Base-by-base conservation (phyloP, 352 stramenopile genomes). In the Globisporangium splendens region DNA sequence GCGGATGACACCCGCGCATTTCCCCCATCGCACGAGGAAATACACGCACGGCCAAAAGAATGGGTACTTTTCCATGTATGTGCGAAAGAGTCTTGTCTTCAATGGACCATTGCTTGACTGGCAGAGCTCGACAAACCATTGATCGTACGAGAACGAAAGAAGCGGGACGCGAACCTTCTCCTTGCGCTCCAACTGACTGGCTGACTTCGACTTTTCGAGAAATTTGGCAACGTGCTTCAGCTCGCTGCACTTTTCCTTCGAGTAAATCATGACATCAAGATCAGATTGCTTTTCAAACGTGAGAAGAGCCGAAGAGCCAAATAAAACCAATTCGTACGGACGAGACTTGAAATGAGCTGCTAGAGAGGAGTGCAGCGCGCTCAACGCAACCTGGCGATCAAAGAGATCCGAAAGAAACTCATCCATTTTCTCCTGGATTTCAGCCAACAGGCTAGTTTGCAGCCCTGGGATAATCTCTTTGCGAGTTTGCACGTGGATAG, bases 241-340 rank as follows among this genome's bases (percentile, higher is more conserved):
- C 28, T 61, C 65, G 3, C 68, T 66, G 41, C 55, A 33, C 42
- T 57, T 12, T 61, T 61, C 47, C 50, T 62, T 3, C 10, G 56
- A 50, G 7, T 52, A 33, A 10, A 68, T 42, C 63, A 91, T 78
- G 11, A 91, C 67, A 53, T 91, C 83, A 13, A 93, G 56, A 65
- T 93, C 83, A 0, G 83, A 93, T 47, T 90, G 72, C 17, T 83
- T 73, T 51, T 93, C 83, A 63, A 91, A 91, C 5, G 79, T 90
- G 7, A 93, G 62, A 35, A 93, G 54, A 3, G 68, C 72, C 33
- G 83, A 90, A 14, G 83, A 93, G 0, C 83, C 83, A 42, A 90
- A 91, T 10, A 91, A 63, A 15, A 86, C 55, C 21, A 88, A 64
- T 17, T 84, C 62, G 2, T 79, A 69, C 51, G 72, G 64, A 61